Evolutionary conservation across 768 basidiomycete species (phyloP).

Genomic region (Tulasnella sp.): DNA sequence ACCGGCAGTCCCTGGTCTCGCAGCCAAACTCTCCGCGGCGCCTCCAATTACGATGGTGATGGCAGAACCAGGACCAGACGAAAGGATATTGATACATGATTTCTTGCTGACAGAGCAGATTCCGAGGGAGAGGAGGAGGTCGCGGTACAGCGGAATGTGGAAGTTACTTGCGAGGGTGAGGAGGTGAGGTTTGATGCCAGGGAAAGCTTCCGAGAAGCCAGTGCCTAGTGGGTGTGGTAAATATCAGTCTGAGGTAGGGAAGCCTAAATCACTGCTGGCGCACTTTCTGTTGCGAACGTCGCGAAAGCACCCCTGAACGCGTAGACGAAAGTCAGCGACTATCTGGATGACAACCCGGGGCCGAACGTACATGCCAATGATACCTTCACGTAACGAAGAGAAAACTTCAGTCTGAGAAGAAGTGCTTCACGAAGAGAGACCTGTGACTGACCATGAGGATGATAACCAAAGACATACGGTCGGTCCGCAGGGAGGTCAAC

Average conservation of each 20-base stretch:
- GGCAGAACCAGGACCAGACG: conserved; percentile 45
- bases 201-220: conserved; percentile 81
- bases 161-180: conserved; percentile 89
- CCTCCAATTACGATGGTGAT: conserved; percentile 97
- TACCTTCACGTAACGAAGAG: conserved; percentile 44
- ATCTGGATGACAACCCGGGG: background rate
- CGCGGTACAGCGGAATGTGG: conserved; percentile 85
- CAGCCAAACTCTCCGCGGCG: conserved; percentile 87
- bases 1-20: conserved; percentile 91
- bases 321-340: background rate
- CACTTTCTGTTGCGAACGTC: conserved; percentile 94
- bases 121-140: conserved; percentile 77
- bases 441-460: conserved; percentile 73
- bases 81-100: conserved; percentile 83
- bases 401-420: background rate
- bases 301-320: conserved; percentile 74
- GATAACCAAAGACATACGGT: conserved; percentile 95
- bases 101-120: conserved; percentile 87
- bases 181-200: conserved; percentile 87
- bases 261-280: conserved; percentile 11
- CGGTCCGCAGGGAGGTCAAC: conserved; percentile 84
- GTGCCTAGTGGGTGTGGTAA: too few species aligned
- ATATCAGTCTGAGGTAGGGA: background rate
- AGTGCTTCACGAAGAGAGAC: background rate
- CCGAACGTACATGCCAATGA: conserved; percentile 84